Conservation (phyloP, 306 rosid species). For the Cicer chorassanicum region DNA sequence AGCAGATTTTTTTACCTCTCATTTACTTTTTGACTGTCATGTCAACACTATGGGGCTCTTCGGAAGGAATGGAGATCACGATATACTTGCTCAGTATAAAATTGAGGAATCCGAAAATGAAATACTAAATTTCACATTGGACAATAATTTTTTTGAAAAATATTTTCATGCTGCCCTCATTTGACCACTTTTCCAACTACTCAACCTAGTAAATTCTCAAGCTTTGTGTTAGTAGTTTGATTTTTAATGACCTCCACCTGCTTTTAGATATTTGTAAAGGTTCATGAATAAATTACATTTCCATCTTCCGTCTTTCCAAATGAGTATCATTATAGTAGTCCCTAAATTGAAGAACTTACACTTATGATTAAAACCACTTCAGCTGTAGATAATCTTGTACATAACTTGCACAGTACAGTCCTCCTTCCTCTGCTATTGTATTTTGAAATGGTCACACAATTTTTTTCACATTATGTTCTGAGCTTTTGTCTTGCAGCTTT, state of each 20-base stretch:
- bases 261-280: conserved; percentile 36
- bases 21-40: conserved; percentile 3
- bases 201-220: conserved; percentile 26
- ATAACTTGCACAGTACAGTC: conserved; percentile 14
- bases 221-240: conserved; percentile 14
- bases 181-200: conserved; percentile 9
- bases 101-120: conserved; percentile 11
- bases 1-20: conserved; percentile 16
- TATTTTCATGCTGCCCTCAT: conserved; percentile 3
- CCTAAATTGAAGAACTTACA: conserved; percentile 39
- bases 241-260: conserved; percentile 8
- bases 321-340: conserved; percentile 29
- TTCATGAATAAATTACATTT: conserved; percentile 36
- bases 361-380: conserved; percentile 32
- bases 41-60: conserved; percentile 12
- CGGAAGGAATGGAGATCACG: conserved; percentile 16
- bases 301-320: conserved; percentile 19
- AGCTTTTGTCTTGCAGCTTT: conserved; percentile 71
- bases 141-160: conserved; percentile 18
- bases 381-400: conserved; percentile 22
- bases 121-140: conserved; percentile 13
- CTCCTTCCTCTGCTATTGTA: conserved; percentile 22
- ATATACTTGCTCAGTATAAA: conserved; percentile 9
- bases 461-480: conserved; percentile 31
- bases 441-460: conserved; percentile 40